These are phyloP conservation scores for Mayamaea pseudoterrestris DNA, from an alignment of 108 stramenopile genomes.

Conservation along the genomic window DNA sequence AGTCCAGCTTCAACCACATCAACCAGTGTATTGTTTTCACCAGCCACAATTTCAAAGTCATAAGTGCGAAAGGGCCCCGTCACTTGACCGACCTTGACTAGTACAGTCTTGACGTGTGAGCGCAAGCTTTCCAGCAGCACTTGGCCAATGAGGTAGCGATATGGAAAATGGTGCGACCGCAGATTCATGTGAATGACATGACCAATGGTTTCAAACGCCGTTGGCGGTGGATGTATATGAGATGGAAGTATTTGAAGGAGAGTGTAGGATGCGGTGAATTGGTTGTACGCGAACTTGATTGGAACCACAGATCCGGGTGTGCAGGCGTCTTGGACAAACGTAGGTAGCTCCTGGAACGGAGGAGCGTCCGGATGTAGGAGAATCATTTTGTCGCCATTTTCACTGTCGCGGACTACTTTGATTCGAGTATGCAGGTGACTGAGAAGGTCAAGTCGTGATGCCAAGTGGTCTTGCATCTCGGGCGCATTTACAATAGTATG, in stretches of 20 bases:
- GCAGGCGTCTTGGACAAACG: neutral
- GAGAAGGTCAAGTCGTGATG: conserved; percentile 26
- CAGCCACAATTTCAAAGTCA: conserved; percentile 84
- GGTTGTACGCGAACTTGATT: conserved; percentile 29
- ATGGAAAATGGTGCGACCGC: conserved; percentile 59
- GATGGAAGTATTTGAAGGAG: conserved; percentile 48
- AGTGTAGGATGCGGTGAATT: conserved; percentile 53
- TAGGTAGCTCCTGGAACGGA: neutral
- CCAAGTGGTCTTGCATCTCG: conserved; percentile 28
- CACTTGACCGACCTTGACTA: conserved; percentile 90
- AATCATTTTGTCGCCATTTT: conserved; percentile 11
- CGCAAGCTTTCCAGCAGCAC: conserved; percentile 80
- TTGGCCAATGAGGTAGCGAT: conserved; percentile 74
- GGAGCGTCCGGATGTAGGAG: conserved; percentile 11
- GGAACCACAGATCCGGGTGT: conserved; percentile 7
- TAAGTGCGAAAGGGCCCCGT: conserved; percentile 88
- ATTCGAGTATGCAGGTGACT: conserved; percentile 50
- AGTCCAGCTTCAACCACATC: conserved; percentile 67
- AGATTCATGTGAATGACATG: conserved; percentile 96
- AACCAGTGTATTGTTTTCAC: conserved; percentile 55
- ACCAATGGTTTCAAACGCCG: conserved; percentile 89
- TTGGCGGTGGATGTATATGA: conserved; percentile 43
- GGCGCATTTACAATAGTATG: conserved; percentile 13
- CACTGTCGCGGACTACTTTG: conserved; percentile 41
- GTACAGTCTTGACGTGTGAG: conserved; percentile 69